Base-by-base conservation (phyloP, 352 stramenopile genomes). In the Phytophthora sojae region DNA sequence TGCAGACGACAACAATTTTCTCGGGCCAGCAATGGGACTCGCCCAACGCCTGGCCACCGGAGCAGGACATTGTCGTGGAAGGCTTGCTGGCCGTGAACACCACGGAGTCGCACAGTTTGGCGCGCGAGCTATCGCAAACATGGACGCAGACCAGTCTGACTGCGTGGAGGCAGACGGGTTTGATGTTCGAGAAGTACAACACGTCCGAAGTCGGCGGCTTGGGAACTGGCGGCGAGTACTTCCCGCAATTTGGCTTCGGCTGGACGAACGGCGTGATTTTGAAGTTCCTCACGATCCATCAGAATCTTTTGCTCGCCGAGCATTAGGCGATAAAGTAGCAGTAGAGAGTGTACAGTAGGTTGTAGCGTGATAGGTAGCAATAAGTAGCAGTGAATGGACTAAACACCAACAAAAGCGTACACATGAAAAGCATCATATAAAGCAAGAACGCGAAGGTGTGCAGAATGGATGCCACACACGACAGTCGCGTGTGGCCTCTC, bases 141-240 rank as follows among this genome's bases (percentile, higher is more conserved):
- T 97, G 89, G 88, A 81, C 90, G 25, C 56, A 79, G 8, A 75
- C 89, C n/a, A 85, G 82, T 62, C 64, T 94, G 21, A 68, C 61
- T 7, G 91, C 83, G 42, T 97, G 77, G 77, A 77, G 80, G 37
- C 70, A 89, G 51, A 93, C 84, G 25, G 85, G 87, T 12, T 71
- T 91, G 57, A 96, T 97, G 90, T 96, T 92, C 66, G 91, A 97
- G 64, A 97, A 97, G 80, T 96, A 96, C 73, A 92, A 96, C 64
- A 83, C 88, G 23, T 81, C 76, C 7, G 79, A 89, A 37, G 57
- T 90, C 4, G 89, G 89, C 30, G 81, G 80, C 0, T 73, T 93
- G 6, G 88, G 90, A 35, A 78, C 83, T 65, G 91, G 91, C 11
- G 91, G 91, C 54, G 91, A 97, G 75, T 97, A 97, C 70, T 90